Conservation (phyloP, 1,284 basidiomycete species). For the Cystobasidium sp. region DNA sequence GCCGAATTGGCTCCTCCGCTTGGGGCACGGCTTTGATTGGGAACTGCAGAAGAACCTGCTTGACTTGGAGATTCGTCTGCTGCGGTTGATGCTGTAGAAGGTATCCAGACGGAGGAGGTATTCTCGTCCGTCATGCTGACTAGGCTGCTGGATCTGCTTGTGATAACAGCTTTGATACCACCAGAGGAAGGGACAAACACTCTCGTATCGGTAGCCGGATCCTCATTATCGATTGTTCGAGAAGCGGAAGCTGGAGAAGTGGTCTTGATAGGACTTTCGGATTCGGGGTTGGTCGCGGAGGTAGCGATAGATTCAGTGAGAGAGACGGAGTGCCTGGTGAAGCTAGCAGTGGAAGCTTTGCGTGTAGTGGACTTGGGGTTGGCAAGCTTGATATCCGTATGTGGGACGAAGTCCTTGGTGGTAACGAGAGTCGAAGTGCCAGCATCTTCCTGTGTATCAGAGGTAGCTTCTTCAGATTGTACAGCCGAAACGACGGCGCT, state of each 20-base stretch:
- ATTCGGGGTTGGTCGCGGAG: not conserved
- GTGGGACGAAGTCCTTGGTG: not conserved
- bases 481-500: constrained; percentile 22
- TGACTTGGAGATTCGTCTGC: not conserved
- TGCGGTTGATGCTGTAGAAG: not conserved
- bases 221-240: not conserved
- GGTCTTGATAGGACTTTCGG: not conserved
- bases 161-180: constrained; percentile 9
- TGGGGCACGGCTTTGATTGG: not conserved
- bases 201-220: not conserved
- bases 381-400: constrained; percentile 3
- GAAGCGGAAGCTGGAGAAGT: not conserved
- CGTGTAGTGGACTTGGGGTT: not conserved
- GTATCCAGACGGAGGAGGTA: not conserved
- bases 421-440: not conserved
- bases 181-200: constrained; percentile 6
- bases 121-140: not conserved
- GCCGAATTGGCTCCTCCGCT: not conserved
- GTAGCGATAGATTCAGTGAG: not conserved
- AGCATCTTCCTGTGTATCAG: not conserved
- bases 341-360: not conserved
- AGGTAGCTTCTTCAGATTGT: not conserved
- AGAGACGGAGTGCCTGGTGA: constrained; percentile 7
- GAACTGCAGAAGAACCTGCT: not conserved
- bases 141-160: not conserved